These are phyloP conservation scores for Lactarius indigo DNA, from an alignment of 768 basidiomycete genomes.

Conservation along the genomic window DNA sequence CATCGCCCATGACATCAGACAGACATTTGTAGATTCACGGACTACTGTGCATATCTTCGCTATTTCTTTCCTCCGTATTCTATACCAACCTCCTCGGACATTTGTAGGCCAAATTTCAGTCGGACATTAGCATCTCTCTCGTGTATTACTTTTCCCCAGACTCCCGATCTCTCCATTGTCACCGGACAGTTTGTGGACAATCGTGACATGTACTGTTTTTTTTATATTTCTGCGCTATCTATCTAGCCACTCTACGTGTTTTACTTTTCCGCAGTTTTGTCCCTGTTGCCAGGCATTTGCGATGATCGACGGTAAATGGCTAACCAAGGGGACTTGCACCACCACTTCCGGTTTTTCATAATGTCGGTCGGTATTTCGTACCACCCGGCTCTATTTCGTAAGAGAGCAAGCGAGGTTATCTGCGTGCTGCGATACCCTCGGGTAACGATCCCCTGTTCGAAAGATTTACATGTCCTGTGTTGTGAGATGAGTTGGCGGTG, in stretches of 20 bases:
- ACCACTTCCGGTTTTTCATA: neutral
- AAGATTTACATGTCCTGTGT: too few relatives aligned
- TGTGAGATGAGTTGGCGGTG: too few relatives aligned
- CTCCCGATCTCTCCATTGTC: neutral
- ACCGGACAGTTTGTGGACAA: slow-evolving; percentile 18
- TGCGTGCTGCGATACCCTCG: too few relatives aligned
- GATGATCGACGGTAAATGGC: slow-evolving; percentile 16
- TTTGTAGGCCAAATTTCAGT: slow-evolving; percentile 14
- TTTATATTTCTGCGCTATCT: neutral
- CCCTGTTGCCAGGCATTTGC: neutral
- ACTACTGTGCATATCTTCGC: slow-evolving; percentile 20
- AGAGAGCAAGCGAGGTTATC: too few relatives aligned
- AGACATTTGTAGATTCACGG: slow-evolving; percentile 19
- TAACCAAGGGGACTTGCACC: neutral
- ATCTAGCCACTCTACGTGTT: slow-evolving; percentile 7
- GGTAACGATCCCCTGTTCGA: too few relatives aligned
- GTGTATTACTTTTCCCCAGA: slow-evolving; percentile 9
- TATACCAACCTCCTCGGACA: slow-evolving; percentile 19
- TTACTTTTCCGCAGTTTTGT: neutral
- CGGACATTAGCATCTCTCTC: slow-evolving; percentile 9
- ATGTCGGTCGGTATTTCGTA: neutral
- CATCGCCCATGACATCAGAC: slow-evolving; percentile 15
- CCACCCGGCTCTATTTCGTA: too few relatives aligned
- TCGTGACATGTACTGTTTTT: slow-evolving; percentile 15
- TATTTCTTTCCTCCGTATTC: neutral